These are phyloP conservation scores for Barbarea vulgaris DNA, from an alignment of 345 rosid genomes.

Conservation along the genomic window DNA sequence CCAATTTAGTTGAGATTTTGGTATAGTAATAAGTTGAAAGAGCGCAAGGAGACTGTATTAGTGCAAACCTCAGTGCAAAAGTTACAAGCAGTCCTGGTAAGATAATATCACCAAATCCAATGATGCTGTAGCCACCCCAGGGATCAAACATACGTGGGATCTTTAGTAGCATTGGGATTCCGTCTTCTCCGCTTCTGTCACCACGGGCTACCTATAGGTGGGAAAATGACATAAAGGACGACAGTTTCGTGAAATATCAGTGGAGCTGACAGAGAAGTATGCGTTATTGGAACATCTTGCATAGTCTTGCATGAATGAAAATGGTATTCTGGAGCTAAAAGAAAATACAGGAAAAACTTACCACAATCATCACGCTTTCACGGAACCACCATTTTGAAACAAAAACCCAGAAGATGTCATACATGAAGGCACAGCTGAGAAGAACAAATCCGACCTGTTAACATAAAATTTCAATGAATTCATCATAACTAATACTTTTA, in stretches of 20 bases:
- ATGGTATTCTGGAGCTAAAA: neutral
- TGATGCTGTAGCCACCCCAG: slow-evolving; percentile 99
- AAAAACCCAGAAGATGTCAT: slow-evolving; percentile 99
- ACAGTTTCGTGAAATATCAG: neutral
- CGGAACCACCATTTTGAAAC: slow-evolving; percentile 94
- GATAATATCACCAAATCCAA: slow-evolving; percentile 97
- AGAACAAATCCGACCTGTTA: slow-evolving; percentile 94
- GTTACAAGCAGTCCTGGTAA: slow-evolving; percentile 92
- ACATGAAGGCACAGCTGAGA: slow-evolving; percentile 90
- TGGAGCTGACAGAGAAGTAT: slow-evolving; percentile 8
- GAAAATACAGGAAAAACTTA: slow-evolving; percentile 40
- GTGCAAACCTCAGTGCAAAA: slow-evolving; percentile 77
- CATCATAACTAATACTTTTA: slow-evolving; percentile 2
- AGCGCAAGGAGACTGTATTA: neutral
- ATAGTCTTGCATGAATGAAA: slow-evolving; percentile 7
- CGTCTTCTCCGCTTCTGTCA: slow-evolving; percentile 91
- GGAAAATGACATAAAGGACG: slow-evolving; percentile 2
- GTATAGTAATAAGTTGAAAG: neutral
- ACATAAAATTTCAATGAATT: slow-evolving; percentile 29
- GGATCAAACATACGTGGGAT: slow-evolving; percentile 98
- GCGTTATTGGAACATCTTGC: neutral
- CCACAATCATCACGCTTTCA: slow-evolving; percentile 99
- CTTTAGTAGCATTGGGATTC: slow-evolving; percentile 94
- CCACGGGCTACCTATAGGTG: slow-evolving; percentile 91
- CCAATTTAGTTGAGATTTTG: slow-evolving; percentile 6